Conservation (phyloP, 768 basidiomycete species). For the Multifurca ochricompacta region DNA sequence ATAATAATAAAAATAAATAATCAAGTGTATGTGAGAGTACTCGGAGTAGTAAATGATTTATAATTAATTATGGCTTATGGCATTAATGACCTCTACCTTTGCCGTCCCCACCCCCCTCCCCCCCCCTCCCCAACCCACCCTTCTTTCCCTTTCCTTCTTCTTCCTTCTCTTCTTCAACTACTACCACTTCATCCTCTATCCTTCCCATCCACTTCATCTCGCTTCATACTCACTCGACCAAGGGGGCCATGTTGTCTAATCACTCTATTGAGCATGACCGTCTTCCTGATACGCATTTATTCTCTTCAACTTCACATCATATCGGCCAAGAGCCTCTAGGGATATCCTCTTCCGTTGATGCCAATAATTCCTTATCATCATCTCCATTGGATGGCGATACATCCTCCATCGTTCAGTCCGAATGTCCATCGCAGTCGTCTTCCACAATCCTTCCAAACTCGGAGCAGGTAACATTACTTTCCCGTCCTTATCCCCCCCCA, state of each 20-base stretch:
- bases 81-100: no score
- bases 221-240: neutral
- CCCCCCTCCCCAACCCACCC: neutral
- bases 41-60: no score
- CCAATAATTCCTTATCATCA: constrained; percentile 2
- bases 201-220: neutral
- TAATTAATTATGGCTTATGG: no score
- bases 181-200: constrained; percentile 1
- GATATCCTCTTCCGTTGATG: constrained; percentile 19
- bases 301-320: constrained; percentile 31
- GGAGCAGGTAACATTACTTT: constrained; percentile 11
- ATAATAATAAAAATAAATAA: no score
- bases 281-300: constrained; percentile 32
- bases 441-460: constrained; percentile 4
- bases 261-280: neutral
- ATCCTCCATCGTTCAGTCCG: neutral
- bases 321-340: constrained; percentile 18
- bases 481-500: neutral
- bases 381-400: neutral
- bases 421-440: neutral
- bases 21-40: no score
- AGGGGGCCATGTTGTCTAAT: constrained; percentile 2
- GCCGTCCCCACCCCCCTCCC: no score
- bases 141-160: neutral
- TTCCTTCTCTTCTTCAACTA: neutral